Base-by-base conservation (phyloP, 2,329 filamentous ascomycete species). In the Claviceps sp. region DNA sequence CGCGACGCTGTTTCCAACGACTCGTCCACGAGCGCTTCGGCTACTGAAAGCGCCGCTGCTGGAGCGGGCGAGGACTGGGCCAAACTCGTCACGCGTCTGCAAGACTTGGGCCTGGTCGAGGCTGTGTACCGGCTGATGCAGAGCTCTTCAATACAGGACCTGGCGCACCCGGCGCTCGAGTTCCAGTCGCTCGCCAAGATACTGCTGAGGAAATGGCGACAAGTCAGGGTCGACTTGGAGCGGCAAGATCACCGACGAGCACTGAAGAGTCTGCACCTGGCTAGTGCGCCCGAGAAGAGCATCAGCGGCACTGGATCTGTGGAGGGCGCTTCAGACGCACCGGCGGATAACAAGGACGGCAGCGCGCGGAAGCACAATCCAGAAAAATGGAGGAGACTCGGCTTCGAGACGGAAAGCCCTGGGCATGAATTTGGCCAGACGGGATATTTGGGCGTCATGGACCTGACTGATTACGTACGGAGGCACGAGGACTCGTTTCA, bases 381-480 rank as follows among this genome's bases (percentile, higher is more conserved):
- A 0, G 85, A 94, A 62, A 96, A 96, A 65, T 98, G 93, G 93
- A 79, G 89, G 60, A 78, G 90, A 51, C 68, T 98, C 43, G 93
- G 93, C 2, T 98, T 98, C 61, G 86, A 93, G 66, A 85, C 86
- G 0, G 93, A 98, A 67, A 90, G 80, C 58, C 93, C 93, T 3
- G 84, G 84, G 0, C 77, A 78, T 60, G 93, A 98, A 60, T 97
- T 98, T 63, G 83, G 89, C 19, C 74, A 80, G 41, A 85, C 87
- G 30, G 93, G 93, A 0, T 97, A 90, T 64, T 69, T 98, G 51
- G 93, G 93, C 30, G 88, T 98, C 80, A 97, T 98, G 90, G 93
- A 98, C 65, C 69, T 98, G 61, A 88, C 89, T 2, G 90, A 97
- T 66, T 98, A 89, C 65, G 89, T 95, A 48, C 81, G 86, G 62